Evolutionary conservation across 148 eudicot species (phyloP), one percentile per base, ranked within the genome.

Genomic region (Linanthus parryae): DNA sequence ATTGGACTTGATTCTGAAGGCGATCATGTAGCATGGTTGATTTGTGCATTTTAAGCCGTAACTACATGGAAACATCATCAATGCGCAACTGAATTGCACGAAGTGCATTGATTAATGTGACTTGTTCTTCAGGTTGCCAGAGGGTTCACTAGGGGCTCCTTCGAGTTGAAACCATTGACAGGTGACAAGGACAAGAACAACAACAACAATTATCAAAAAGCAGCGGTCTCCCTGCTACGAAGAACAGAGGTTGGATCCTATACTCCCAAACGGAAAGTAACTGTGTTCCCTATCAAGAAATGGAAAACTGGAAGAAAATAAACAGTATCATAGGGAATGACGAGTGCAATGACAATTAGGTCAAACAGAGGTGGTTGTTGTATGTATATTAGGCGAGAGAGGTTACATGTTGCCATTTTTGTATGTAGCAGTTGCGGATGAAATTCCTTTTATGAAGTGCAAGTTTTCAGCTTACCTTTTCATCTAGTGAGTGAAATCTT

Each of bases 111-210:
- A n/a, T n/a, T n/a, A n/a, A n/a, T n/a, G n/a, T n/a, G n/a, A n/a
- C n/a, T 7, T 13, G 17, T 68, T 35, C 21, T 42, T 45, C 68
- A 89, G 97, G 91, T 90, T 39, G 97, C 77, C 1, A 78, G 80
- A 68, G 80, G 62, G 50, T 73, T 85, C 38, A 63, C 65, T 0
- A 75, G 95, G 69, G 97, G 97, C 35, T 64, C 71, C 18, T 85
- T 80, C 70, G 95, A 85, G 73, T 77, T 89, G 61, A 82, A 76
- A 69, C 69, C 68, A 48, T 41, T 75, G 38, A 62, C 62, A 13
- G 83, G 72, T 30, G 84, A 80, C 10, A 68, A 70, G 63, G 67
- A 44, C 30, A 21, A 49, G 54, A 52, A 56, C 26, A 52, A 44
- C 30, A 21, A 49, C 56, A 52, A 56, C 26, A 52, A 48, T 30